Base-by-base conservation (phyloP, 352 stramenopile genomes). In the Phytopythium oedochilum region DNA sequence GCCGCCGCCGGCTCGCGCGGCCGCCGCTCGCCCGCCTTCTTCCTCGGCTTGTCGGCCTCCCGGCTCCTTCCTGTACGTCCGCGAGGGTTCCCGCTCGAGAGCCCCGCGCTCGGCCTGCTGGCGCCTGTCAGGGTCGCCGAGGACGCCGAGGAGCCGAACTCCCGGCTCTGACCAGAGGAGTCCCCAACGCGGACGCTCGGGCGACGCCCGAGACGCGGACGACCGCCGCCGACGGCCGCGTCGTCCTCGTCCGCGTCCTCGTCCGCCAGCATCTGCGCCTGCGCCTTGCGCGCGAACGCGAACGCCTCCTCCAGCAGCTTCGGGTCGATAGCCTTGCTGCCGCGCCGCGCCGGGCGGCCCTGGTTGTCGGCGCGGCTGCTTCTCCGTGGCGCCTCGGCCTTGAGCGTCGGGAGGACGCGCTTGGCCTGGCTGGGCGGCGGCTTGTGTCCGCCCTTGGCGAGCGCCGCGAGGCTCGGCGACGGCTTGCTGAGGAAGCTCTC, bases 241-340 rank as follows among this genome's bases (percentile, higher is more conserved):
- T 53, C 15, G 6, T 83, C 64, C 10, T 71, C 48, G 26, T 59
- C 57, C n/a, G 67, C 66, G 20, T 80, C 70, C 12, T 78, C 70
- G 9, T 78, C 66, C 23, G 70, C 63, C 43, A 81, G 61, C 53
- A 68, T 45, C 22, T 85, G 46, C 43, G 68, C 57, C 53, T 74
- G 72, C n/a, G 89, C 53, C 26, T 71, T 62, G 11, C 86, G 65
- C 6, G 82, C 82, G 52, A 89, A 92, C 0, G 76, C 79, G 28
- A 92, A 92, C 0, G 83, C 83, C 35, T 92, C 65, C 57, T 90
- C 75, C n/a, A 92, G 59, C 28, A 90, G 58, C 23, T 76, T 72
- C 8, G 82, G 64, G 39, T 90, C 78, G 39, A 92, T 83, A 0
- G 45, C 28, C 45, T 84, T 86, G 4, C 36, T 7, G 32, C 53